Evolutionary conservation across 805 yeast genomes (phyloP), one percentile per base, ranked within the genome.

Genomic region (Wickerhamiella slavikovae): DNA sequence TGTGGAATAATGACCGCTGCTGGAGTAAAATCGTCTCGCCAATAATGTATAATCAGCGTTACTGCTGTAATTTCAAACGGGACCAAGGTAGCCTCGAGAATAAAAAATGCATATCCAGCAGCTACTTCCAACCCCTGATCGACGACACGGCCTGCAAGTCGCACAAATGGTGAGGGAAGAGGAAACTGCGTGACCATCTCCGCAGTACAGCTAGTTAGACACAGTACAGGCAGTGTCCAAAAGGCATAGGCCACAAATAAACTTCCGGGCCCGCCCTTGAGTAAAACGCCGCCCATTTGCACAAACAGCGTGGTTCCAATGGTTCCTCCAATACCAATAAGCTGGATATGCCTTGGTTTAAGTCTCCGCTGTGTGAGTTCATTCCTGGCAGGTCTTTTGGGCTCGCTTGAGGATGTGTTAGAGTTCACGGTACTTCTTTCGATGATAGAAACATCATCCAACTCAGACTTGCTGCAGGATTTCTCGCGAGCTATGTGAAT

Each of bases 1-100:
- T 74, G 83, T 2, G 78, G 60, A 1, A 64, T 61, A 35, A 79
- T 55, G 2, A 82, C 64, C 13, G 67, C 72, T 0, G 71, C 91
- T 0, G 85, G 73, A 1, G 70, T 61, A 47, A 68, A 77, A 40
- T 70, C 83, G 37, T 67, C 69, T 35, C 77, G 58, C 93, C 93
- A 79, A 43, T 60, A 79, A 44, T 78, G 82, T 27, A 79, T 60
- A 42, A 79, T 69, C 10, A 79, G 63, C 39, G 77, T 75, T 6
- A 74, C 83, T 5, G 82, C 75, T 5, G 75, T 75, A 31, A 79
- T 71, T 51, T 80, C 93, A 42, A 71, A 76, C 2, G 93, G 93
- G 29, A 79, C 73, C 35, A 71, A 68, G 0, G 76, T 70, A 37
- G 82, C 72, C 45, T 75, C 73, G 41, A 76, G 54, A 37, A 76